These are phyloP conservation scores for Dipteronia sinensis DNA, from an alignment of 345 rosid species.

Conservation along the genomic window DNA sequence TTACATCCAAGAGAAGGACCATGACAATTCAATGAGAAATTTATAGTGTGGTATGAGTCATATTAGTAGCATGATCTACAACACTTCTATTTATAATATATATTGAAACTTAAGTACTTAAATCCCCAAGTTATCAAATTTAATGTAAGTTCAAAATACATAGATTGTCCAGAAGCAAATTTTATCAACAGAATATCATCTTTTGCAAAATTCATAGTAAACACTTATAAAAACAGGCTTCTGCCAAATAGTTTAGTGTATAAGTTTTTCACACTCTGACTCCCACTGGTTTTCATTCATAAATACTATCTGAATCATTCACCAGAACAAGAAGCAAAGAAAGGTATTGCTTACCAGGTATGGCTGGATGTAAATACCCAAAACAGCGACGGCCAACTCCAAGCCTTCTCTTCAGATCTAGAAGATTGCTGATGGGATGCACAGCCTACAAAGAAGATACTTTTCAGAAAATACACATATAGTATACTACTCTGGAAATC, in stretches of 20 bases:
- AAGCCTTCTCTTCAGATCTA: conserved; percentile 90
- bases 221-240: background rate
- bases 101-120: background rate
- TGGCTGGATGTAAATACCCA: conserved; percentile 87
- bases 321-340: background rate
- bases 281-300: background rate
- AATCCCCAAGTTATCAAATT: background rate
- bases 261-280: background rate
- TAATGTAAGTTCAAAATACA: background rate
- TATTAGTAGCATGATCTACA: background rate
- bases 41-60: background rate
- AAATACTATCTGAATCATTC: background rate
- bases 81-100: background rate
- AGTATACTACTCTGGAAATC: conserved; percentile 2
- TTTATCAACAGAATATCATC: conserved; percentile 2
- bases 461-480: conserved; percentile 9
- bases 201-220: background rate
- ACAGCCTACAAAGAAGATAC: conserved; percentile 59
- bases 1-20: background rate
- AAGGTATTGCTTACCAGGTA: conserved; percentile 65
- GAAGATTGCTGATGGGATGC: conserved; percentile 89
- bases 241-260: background rate
- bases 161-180: background rate
- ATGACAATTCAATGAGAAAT: conserved; percentile 15
- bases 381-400: conserved; percentile 90